Conservation (phyloP, 768 basidiomycete species). For the Suillus ampliporus region DNA sequence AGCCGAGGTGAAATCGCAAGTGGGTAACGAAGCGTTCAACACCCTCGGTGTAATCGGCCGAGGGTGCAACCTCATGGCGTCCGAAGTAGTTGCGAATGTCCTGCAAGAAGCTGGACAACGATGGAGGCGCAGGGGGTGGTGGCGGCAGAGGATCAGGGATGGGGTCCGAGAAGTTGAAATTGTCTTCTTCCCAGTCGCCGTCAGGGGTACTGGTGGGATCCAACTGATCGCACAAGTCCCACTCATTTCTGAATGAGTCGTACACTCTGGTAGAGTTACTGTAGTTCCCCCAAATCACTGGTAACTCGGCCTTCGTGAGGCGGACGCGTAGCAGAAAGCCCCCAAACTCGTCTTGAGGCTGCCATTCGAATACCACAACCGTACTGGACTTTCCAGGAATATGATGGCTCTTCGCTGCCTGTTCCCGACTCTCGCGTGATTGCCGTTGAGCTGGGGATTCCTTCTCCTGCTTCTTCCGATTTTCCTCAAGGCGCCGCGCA, state of each 20-base stretch:
- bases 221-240: neutral
- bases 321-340: neutral
- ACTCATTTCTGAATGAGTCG: neutral
- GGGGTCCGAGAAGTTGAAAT: neutral
- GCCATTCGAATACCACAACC: neutral
- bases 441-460: neutral
- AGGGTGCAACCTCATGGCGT: neutral
- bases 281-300: neutral
- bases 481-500: neutral
- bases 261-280: neutral
- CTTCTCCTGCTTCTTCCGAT: neutral
- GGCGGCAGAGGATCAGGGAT: neutral
- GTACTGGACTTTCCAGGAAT: neutral
- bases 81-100: neutral
- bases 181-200: neutral
- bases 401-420: neutral
- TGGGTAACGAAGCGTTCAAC: neutral
- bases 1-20: neutral
- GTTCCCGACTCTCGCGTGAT: neutral
- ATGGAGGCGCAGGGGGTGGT: neutral
- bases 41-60: neutral
- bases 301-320: neutral
- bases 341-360: neutral
- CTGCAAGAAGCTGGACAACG: neutral
- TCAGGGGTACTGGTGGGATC: neutral